Base-by-base conservation (phyloP, 2,329 filamentous ascomycete species). In the Xylariales sp. region DNA sequence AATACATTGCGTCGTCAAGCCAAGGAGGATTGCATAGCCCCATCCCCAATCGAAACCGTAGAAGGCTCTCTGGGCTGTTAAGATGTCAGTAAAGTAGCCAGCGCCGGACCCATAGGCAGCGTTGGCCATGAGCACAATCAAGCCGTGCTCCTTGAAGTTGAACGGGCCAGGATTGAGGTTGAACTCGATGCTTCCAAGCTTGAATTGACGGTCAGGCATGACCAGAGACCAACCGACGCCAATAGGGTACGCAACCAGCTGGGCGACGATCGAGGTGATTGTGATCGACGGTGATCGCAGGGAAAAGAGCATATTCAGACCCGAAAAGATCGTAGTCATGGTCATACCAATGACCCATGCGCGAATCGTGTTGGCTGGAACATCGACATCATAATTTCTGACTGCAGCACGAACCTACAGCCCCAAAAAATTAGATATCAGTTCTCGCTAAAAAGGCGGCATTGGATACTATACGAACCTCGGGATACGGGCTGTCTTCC, bases 401-500 rank as follows among this genome's bases (percentile, higher is more conserved):
- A 84, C 80, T 12, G 81, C 76, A 16, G 80, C 76, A 50, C 80
- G 76, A 31, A 66, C 62, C 53, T 56, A 44, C 31, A 15, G 18
- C 15, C 24, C 2, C 12, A 12, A 5, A n/a, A n/a, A n/a, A n/a
- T n/a, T n/a, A n/a, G n/a, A n/a, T n/a, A n/a, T n/a, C n/a, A n/a
- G n/a, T n/a, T n/a, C n/a, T n/a, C n/a, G n/a, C n/a, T n/a, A n/a
- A n/a, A n/a, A n/a, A n/a, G n/a, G n/a, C n/a, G n/a, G n/a, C n/a
- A n/a, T n/a, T n/a, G n/a, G n/a, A n/a, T n/a, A n/a, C 24, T 29
- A 18, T 8, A n/a, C 31, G 15, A 41, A 84, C 80, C 64, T 84
- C 80, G 25, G 78, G 77, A 53, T 84, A 84, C 2, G 80, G 80
- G 36, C 80, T 84, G 57, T 84, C 79, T 43, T 84, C 78, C 55